phyloP scores from a whole-genome alignment of 345 rosid genomes.

The Boechera divaricarpa region DNA sequence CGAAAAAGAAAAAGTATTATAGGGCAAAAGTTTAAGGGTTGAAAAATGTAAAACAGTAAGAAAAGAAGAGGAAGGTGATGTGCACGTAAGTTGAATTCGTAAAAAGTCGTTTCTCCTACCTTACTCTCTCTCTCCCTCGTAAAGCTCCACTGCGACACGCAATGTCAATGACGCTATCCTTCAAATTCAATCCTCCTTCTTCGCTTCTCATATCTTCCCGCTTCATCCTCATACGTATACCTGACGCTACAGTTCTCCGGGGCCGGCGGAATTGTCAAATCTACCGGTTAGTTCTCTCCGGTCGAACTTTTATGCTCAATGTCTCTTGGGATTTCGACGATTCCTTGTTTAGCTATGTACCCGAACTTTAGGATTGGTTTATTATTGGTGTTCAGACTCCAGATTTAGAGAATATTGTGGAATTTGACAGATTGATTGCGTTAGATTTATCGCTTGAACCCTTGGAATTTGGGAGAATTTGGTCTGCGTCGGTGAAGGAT shows the following conservation, averaged over 20 bases:
- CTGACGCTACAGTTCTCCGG: slow-evolving; percentile 31
- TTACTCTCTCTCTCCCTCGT: background rate
- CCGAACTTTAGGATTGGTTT: slow-evolving; percentile 12
- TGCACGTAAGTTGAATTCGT: slow-evolving; percentile 36
- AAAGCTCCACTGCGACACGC: slow-evolving; percentile 24
- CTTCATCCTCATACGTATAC: slow-evolving; percentile 23
- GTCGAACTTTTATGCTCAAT: background rate
- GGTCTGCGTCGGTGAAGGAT: slow-evolving; percentile 39
- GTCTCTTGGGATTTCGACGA: slow-evolving; percentile 8
- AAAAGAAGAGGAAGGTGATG: slow-evolving; percentile 23
- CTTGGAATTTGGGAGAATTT: background rate
- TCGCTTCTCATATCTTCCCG: slow-evolving; percentile 44
- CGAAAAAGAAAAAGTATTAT: background rate
- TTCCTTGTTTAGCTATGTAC: background rate
- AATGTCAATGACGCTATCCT: slow-evolving; percentile 40
- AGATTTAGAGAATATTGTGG: background rate
- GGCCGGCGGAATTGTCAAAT: background rate
- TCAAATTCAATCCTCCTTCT: slow-evolving; percentile 24
- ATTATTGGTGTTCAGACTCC: background rate
- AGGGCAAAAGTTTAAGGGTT: background rate
- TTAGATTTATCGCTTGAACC: slow-evolving; percentile 11
- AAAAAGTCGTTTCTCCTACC: slow-evolving; percentile 19
- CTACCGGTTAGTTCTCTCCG: slow-evolving; percentile 10
- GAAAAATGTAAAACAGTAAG: slow-evolving; percentile 5
- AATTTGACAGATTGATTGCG: slow-evolving; percentile 1